phyloP scores from a whole-genome alignment of 345 rosid genomes.

The Excoecaria agallocha region DNA sequence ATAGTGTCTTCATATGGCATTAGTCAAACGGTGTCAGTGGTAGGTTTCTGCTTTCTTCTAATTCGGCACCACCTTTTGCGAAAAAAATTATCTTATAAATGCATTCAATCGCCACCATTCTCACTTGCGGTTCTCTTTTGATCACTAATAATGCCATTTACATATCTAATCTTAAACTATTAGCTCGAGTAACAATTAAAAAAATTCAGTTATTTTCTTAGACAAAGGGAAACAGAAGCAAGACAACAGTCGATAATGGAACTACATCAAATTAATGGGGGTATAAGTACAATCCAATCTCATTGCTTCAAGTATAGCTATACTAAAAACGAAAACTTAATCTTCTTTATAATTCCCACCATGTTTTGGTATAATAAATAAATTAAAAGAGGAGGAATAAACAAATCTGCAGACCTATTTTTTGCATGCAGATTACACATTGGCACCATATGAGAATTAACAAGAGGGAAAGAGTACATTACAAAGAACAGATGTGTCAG shows the following conservation, averaged over 20 bases:
- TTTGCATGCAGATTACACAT: slow-evolving; percentile 37
- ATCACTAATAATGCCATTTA: too few species aligned
- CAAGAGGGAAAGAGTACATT: slow-evolving; percentile 40
- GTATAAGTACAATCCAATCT: slow-evolving; percentile 8
- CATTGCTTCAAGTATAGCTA: slow-evolving; percentile 15
- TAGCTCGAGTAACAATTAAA: too few species aligned
- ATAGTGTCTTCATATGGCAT: too few species aligned
- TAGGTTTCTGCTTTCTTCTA: too few species aligned
- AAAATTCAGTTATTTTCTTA: background rate
- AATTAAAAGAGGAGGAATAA: slow-evolving; percentile 19
- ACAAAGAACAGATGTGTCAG: slow-evolving; percentile 29
- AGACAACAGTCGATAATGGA: background rate
- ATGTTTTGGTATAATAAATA: slow-evolving; percentile 21
- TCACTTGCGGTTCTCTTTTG: too few species aligned
- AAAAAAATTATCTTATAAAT: too few species aligned
- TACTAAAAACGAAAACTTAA: slow-evolving; percentile 15
- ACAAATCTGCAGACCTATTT: slow-evolving; percentile 30
- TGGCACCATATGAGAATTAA: slow-evolving; percentile 22
- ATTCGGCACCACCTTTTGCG: too few species aligned
- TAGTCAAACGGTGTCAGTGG: too few species aligned
- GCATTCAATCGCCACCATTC: too few species aligned
- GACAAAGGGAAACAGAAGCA: background rate
- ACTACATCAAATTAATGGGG: background rate
- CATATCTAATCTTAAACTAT: too few species aligned
- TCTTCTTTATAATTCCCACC: slow-evolving; percentile 23